Evolutionary conservation across 129 eudicot species (phyloP).

Genomic region (sunflower (Helianthus annuus)): HanXRQr2.0-SUNRISE NC_035449.2:2246373-2246872

Average conservation of each 20-base stretch:
- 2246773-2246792: conserved; percentile 20
- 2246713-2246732: conserved; percentile 4
- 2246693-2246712: not conserved
- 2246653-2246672: not conserved
- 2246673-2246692: conserved; percentile 2
- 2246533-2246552: too few species aligned
- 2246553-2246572: too few species aligned
- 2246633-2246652: not conserved
- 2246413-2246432: too few species aligned
- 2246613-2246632: not conserved
- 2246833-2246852: conserved; percentile 71
- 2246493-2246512: too few species aligned
- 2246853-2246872: conserved; percentile 65
- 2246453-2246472: too few species aligned
- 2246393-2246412: too few species aligned
- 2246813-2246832: conserved; percentile 79
- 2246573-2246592: too few species aligned
- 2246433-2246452: too few species aligned
- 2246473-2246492: too few species aligned
- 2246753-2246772: conserved; percentile 7
- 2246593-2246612: too few species aligned
- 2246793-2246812: conserved; percentile 46
- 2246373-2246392: too few species aligned
- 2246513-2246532: too few species aligned
- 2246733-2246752: conserved; percentile 3